Evolutionary conservation across 2,329 filamentous ascomycete genomes (phyloP).

Genomic region (Botryotinia narcissicola): DNA sequence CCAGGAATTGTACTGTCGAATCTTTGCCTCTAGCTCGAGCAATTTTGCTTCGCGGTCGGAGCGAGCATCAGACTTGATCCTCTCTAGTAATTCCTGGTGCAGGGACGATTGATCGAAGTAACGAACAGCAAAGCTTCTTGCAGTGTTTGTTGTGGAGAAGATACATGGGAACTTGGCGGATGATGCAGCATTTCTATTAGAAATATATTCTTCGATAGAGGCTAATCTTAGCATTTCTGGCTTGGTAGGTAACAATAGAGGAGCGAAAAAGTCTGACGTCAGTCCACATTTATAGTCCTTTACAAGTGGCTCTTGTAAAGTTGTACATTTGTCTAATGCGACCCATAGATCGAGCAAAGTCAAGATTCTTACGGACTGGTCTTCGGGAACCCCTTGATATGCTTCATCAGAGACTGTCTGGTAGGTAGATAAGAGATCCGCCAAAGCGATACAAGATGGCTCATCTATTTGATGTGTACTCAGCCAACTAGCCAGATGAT

Average conservation of each 20-base stretch:
- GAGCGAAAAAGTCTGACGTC: slow-evolving; percentile 41
- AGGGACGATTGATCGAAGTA: slow-evolving; percentile 47
- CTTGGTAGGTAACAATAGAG: slow-evolving; percentile 46
- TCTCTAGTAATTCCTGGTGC: slow-evolving; percentile 41
- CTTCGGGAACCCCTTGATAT: slow-evolving; percentile 47
- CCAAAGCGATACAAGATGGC: slow-evolving; percentile 37
- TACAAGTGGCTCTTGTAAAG: slow-evolving; percentile 43
- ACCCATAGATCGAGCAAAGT: slow-evolving; percentile 58
- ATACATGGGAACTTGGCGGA: slow-evolving; percentile 35
- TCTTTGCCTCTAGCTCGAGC: slow-evolving; percentile 38
- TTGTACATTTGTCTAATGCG: slow-evolving; percentile 51
- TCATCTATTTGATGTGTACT: slow-evolving; percentile 27
- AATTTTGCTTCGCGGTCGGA: slow-evolving; percentile 36
- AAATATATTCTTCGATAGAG: slow-evolving; percentile 49
- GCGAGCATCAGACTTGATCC: slow-evolving; percentile 44
- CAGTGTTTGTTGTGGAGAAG: slow-evolving; percentile 41
- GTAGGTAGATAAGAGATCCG: slow-evolving; percentile 40
- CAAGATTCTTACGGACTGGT: slow-evolving; percentile 54
- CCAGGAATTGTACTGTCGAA: slow-evolving; percentile 36
- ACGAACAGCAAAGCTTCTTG: slow-evolving; percentile 45
- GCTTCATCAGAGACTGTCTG: slow-evolving; percentile 27
- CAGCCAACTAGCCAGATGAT: slow-evolving; percentile 34
- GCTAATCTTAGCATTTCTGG: slow-evolving; percentile 47
- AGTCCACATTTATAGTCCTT: slow-evolving; percentile 49
- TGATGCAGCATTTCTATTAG: slow-evolving; percentile 3